phyloP scores from a whole-genome alignment of 805 yeast species.

The Kluyveromyces nonfermentans region DNA sequence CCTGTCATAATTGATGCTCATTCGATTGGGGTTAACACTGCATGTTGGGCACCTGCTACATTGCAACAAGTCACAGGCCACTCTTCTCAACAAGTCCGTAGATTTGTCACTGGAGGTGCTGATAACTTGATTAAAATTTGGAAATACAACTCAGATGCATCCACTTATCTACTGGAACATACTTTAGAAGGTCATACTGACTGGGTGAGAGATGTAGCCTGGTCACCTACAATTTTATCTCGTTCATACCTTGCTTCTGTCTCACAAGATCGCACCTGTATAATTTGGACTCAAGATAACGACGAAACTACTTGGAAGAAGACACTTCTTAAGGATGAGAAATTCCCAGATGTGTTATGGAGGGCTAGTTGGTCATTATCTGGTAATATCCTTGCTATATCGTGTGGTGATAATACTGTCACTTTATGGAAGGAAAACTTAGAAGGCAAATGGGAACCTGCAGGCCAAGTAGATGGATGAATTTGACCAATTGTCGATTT shows the following conservation, averaged over 20 bases:
- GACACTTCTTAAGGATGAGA: conserved; percentile 60
- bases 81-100: conserved; percentile 40
- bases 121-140: conserved; percentile 91
- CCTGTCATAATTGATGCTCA: conserved; percentile 61
- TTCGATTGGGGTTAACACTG: conserved; percentile 88
- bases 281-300: conserved; percentile 87
- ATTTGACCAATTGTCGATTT: background rate
- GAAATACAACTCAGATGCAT: conserved; percentile 51
- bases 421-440: conserved; percentile 94
- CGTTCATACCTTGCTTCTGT: conserved; percentile 92
- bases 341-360: conserved; percentile 97
- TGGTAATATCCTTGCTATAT: conserved; percentile 89
- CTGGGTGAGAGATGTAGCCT: conserved; percentile 98
- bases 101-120: conserved; percentile 91
- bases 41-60: conserved; percentile 79
- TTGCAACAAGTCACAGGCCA: conserved; percentile 23
- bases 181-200: conserved; percentile 84
- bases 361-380: conserved; percentile 95
- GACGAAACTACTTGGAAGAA: conserved; percentile 69
- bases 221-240: conserved; percentile 89
- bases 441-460: conserved; percentile 91
- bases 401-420: conserved; percentile 94
- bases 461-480: conserved; percentile 90
- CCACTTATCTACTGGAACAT: conserved; percentile 62
- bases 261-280: conserved; percentile 90